Conservation (phyloP, 371 early-diverging fungal species). For the Rhizopus arrhizus region DNA sequence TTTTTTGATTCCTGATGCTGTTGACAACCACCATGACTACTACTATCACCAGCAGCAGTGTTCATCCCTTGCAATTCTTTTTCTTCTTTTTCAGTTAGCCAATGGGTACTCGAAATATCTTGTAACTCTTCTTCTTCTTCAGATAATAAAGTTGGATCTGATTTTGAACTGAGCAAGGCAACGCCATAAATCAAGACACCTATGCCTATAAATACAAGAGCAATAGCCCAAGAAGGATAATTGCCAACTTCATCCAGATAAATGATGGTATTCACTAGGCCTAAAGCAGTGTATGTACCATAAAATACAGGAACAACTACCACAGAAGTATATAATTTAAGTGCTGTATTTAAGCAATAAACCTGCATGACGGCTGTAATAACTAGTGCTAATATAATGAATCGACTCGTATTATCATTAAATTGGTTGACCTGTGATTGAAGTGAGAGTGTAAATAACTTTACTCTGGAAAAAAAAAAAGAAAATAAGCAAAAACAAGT, state of each 20-base stretch:
- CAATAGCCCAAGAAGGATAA: slow-evolving; percentile 64
- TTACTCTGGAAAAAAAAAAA: slow-evolving; percentile 40
- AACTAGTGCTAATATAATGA: slow-evolving; percentile 58
- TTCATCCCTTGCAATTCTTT: slow-evolving; percentile 15
- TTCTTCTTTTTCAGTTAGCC: slow-evolving; percentile 40
- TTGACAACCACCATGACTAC: background rate
- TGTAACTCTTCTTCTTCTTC: slow-evolving; percentile 25
- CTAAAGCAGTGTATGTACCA: slow-evolving; percentile 68
- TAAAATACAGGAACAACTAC: slow-evolving; percentile 75
- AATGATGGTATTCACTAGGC: slow-evolving; percentile 67
- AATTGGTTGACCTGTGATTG: slow-evolving; percentile 63
- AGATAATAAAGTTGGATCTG: slow-evolving; percentile 43
- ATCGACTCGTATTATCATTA: slow-evolving; percentile 60
- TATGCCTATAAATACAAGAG: slow-evolving; percentile 61
- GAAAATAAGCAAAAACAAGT: background rate
- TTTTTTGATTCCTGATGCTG: background rate
- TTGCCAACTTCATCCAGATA: slow-evolving; percentile 61
- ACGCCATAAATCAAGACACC: slow-evolving; percentile 61
- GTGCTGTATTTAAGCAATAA: slow-evolving; percentile 69
- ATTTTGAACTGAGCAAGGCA: slow-evolving; percentile 58
- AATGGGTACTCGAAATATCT: slow-evolving; percentile 15
- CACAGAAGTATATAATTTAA: slow-evolving; percentile 67
- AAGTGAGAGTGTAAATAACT: slow-evolving; percentile 59
- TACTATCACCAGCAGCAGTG: background rate
- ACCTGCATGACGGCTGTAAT: slow-evolving; percentile 68